Conservation (phyloP, 495 filamentous ascomycete genomes). For the Talaromyces thailandensis region DNA sequence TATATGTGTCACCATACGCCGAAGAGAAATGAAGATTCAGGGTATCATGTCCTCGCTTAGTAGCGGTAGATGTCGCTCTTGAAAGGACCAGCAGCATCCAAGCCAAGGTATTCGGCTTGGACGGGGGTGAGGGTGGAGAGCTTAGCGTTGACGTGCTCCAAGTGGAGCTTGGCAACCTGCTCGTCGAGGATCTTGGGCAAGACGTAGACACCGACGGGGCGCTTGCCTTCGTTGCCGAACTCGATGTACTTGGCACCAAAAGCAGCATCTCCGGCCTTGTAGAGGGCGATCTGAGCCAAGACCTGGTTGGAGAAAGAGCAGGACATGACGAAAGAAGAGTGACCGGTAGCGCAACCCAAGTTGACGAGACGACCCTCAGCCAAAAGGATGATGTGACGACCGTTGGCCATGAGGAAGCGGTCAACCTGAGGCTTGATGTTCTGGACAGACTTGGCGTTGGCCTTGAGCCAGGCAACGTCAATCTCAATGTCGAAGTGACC, state of each 20-base stretch:
- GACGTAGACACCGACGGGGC: constrained; percentile 87
- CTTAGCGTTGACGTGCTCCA: constrained; percentile 92
- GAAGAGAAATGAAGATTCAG: constrained; percentile 25
- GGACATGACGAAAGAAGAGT: constrained; percentile 99
- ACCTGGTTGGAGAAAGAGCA: constrained; percentile 99
- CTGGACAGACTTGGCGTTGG: constrained; percentile 81
- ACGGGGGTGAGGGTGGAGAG: constrained; percentile 71
- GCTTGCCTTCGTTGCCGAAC: constrained; percentile 87
- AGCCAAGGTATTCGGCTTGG: constrained; percentile 90
- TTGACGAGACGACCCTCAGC: constrained; percentile 99
- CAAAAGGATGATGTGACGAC: constrained; percentile 94
- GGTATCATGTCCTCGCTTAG: constrained; percentile 24
- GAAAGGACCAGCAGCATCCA: constrained; percentile 79
- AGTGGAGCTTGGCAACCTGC: constrained; percentile 89
- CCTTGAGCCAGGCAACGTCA: constrained; percentile 99
- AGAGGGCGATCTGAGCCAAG: constrained; percentile 96
- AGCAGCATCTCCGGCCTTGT: constrained; percentile 78
- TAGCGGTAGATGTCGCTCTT: constrained; percentile 74
- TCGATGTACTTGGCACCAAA: constrained; percentile 93
- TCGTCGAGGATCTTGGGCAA: constrained; percentile 98
- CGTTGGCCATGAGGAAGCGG: constrained; percentile 88
- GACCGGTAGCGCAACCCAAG: constrained; percentile 95
- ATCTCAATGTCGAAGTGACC: constrained; percentile 99
- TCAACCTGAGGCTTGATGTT: constrained; percentile 99
- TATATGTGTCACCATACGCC: constrained; percentile 31